phyloP scores from a whole-genome alignment of 2,329 filamentous ascomycete species.

The Myriosclerotinia curreyana region DNA sequence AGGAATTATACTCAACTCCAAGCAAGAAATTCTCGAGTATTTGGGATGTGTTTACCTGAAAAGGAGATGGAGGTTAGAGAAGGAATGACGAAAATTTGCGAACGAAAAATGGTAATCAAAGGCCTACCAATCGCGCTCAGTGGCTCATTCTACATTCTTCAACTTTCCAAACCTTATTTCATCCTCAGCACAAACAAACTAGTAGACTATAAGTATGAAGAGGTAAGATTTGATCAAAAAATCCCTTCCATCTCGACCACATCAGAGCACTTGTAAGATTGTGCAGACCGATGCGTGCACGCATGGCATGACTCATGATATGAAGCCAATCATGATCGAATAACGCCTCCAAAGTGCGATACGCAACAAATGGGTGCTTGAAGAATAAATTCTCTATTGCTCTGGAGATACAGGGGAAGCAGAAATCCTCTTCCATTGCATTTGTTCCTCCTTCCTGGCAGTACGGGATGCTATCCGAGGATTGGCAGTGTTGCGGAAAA shows the following conservation, averaged over 20 bases:
- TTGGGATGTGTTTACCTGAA: neutral
- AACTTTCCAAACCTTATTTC: constrained; percentile 3
- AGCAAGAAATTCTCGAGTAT: neutral
- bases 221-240: neutral
- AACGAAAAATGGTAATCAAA: neutral
- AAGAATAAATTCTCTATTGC: neutral
- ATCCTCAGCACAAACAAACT: neutral
- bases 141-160: neutral
- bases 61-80: neutral
- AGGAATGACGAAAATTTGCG: neutral
- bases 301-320: neutral
- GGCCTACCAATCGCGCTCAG: neutral
- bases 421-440: neutral
- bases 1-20: neutral
- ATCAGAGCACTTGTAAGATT: neutral
- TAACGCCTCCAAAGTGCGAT: neutral
- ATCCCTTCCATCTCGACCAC: neutral
- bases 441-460: neutral
- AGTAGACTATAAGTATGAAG: neutral
- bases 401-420: neutral
- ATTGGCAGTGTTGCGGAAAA: neutral
- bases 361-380: neutral
- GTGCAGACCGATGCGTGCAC: neutral
- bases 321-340: constrained; percentile 4
- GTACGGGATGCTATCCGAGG: neutral